Conservation (phyloP, 1,139 yeast species). For the Geotrichum carabidarum region DNA sequence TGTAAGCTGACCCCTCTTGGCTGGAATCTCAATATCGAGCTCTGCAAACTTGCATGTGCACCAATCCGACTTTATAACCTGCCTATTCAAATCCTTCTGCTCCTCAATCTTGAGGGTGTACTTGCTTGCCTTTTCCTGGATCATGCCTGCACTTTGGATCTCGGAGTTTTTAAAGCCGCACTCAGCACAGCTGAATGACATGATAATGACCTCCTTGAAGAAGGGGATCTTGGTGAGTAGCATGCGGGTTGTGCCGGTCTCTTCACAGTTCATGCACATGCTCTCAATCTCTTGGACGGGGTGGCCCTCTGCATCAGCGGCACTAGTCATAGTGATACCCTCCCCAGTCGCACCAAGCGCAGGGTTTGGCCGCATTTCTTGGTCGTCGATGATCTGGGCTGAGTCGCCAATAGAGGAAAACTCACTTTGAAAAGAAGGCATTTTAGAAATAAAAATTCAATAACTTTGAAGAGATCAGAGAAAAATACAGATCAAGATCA, state of each 20-base stretch:
- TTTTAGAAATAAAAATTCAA: not conserved
- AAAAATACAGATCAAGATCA: too few species aligned
- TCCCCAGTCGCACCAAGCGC: constrained; percentile 22
- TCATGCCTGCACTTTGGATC: constrained; percentile 82
- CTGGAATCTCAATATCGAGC: constrained; percentile 90
- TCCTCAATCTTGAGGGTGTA: constrained; percentile 66
- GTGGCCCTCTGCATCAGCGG: constrained; percentile 83
- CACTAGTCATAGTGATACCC: constrained; percentile 36
- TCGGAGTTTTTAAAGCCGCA: constrained; percentile 90
- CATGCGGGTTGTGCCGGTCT: constrained; percentile 77
- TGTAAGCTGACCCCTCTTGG: constrained; percentile 88
- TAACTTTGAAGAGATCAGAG: too few species aligned
- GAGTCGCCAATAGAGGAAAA: constrained; percentile 30
- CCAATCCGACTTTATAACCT: constrained; percentile 85
- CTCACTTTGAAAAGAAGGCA: not conserved
- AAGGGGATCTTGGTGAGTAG: constrained; percentile 85
- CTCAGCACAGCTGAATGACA: constrained; percentile 95
- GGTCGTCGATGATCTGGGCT: constrained; percentile 27
- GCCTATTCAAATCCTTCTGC: constrained; percentile 77
- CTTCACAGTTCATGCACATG: constrained; percentile 90
- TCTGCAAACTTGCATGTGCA: constrained; percentile 79
- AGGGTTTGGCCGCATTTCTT: constrained; percentile 22
- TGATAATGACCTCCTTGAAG: constrained; percentile 83
- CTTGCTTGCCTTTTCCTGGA: constrained; percentile 77
- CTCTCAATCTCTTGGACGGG: constrained; percentile 95